Percentiles rank a stretch among this genome's conserved stretches.
Evolutionary conservation across 805 yeast species (phyloP).

Genomic region (Candida sanyiensis): DNA sequence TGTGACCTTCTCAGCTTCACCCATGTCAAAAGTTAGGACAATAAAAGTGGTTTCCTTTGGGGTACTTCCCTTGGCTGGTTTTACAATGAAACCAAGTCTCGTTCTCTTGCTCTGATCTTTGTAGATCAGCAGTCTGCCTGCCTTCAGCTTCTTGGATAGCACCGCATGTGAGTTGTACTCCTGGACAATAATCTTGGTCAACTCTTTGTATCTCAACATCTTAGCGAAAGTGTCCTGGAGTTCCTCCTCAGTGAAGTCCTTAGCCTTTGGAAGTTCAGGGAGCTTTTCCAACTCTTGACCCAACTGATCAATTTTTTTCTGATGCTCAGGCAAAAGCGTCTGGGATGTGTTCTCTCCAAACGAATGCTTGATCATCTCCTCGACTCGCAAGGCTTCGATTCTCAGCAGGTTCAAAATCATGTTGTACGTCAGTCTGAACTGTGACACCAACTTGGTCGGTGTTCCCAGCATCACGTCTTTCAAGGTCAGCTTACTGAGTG

Average conservation of each 20-base stretch:
- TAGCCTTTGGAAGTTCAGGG: constrained; percentile 32
- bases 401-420: constrained; percentile 90
- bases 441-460: constrained; percentile 86
- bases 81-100: constrained; percentile 51
- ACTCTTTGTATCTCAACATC: constrained; percentile 39
- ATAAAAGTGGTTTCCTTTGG: constrained; percentile 21
- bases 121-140: constrained; percentile 56
- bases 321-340: constrained; percentile 79
- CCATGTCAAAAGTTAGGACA: constrained; percentile 42
- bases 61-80: constrained; percentile 24
- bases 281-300: constrained; percentile 40
- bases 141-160: constrained; percentile 41
- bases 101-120: constrained; percentile 39
- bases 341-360: constrained; percentile 90
- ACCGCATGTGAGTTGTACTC: constrained; percentile 44
- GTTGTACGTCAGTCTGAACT: constrained; percentile 89
- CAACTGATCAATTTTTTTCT: constrained; percentile 52
- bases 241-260: constrained; percentile 34
- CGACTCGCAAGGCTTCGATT: constrained; percentile 93
- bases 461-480: constrained; percentile 82
- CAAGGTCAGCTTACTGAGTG: constrained; percentile 51
- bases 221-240: constrained; percentile 41
- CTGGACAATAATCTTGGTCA: constrained; percentile 40
- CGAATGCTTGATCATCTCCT: constrained; percentile 95
- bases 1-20: constrained; percentile 26